Base-by-base conservation (phyloP, 2,329 filamentous ascomycete species). In the Cordyceps militaris region DNA sequence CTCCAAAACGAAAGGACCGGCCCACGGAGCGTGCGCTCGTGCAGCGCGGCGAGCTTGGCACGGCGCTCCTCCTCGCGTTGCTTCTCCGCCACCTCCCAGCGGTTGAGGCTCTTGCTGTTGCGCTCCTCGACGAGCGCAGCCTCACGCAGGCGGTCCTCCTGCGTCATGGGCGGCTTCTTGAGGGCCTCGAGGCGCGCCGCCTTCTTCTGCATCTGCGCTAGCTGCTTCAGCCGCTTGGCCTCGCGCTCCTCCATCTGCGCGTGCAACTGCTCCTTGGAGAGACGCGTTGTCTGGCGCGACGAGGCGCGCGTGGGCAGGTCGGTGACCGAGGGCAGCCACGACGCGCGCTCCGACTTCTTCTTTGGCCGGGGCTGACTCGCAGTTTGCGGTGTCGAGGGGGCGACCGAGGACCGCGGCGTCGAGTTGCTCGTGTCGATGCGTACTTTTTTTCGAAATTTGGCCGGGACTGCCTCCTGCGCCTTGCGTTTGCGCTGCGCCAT, bases 1-100 rank as follows among this genome's bases (percentile, higher is more conserved):
- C 92, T 97, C 87, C 92, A 97, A 71, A 89, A 93, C 2, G 89
- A 90, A 43, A 97, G 86, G 11, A 97, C 90, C 0, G 94, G 91
- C 0, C 94, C 94, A 56, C 93, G 86, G 9, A 97, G 80, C 52
- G 88, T 90, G 50, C 92, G 84, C 69, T 91, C 90, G 66, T 96
- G 89, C 64, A 97, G 77, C 14, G 93, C 94, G 40, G 93, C 91
- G 49, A 97, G 78, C 73, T 88, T 93, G 42, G 86, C 88, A 62
- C 85, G 82, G 61, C 93, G 82, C 67, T 96, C 89, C 65, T 93
- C 90, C 63, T 92, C 88, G 59, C 93, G 85, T 69, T 88, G 85
- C 73, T 91, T 91, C 74, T 99, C 94, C 7, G 91, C 89, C 70
- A 91, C 88, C 71, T 97, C 92, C 92, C 93, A 97, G 57, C 90